Evolutionary conservation across 345 rosid species (phyloP).

Genomic region (Abelmoschus esculentus): DNA sequence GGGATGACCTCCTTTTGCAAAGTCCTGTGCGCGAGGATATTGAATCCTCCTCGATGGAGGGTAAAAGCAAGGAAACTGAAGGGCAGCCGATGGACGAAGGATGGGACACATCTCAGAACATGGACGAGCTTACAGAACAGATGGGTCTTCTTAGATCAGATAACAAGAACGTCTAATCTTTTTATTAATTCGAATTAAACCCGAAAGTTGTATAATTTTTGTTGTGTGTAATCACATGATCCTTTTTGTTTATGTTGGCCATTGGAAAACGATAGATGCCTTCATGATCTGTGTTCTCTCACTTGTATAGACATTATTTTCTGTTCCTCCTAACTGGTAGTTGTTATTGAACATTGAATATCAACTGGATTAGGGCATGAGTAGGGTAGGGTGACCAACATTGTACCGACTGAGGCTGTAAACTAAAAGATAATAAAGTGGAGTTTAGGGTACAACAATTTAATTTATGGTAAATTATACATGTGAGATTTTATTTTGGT

Average conservation of each 20-base stretch:
- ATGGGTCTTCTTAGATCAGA: slow-evolving; percentile 77
- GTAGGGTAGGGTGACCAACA: neutral
- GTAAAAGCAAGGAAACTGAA: slow-evolving; percentile 22
- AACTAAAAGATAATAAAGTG: too few species aligned
- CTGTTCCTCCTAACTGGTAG: neutral
- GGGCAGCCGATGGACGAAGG: slow-evolving; percentile 30
- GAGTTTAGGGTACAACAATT: too few species aligned
- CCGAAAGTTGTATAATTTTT: neutral
- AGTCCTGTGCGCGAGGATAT: slow-evolving; percentile 56
- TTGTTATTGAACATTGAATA: neutral
- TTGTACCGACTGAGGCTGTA: neutral
- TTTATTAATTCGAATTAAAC: slow-evolving; percentile 2
- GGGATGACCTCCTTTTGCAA: slow-evolving; percentile 45
- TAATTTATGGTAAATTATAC: too few species aligned
- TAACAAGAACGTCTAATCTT: slow-evolving; percentile 22
- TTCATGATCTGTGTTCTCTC: slow-evolving; percentile 6
- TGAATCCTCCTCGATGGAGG: slow-evolving; percentile 44
- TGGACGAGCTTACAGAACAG: slow-evolving; percentile 78
- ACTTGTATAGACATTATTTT: neutral
- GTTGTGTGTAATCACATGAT: neutral
- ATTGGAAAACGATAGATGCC: slow-evolving; percentile 4
- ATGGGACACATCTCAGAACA: slow-evolving; percentile 42
- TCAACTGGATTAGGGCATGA: neutral
- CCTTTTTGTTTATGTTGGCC: slow-evolving; percentile 11
- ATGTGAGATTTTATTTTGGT: too few species aligned